Evolutionary conservation across 202 grass and related monocot genomes (phyloP).

Genomic region (Alloteropsis angusta): DNA sequence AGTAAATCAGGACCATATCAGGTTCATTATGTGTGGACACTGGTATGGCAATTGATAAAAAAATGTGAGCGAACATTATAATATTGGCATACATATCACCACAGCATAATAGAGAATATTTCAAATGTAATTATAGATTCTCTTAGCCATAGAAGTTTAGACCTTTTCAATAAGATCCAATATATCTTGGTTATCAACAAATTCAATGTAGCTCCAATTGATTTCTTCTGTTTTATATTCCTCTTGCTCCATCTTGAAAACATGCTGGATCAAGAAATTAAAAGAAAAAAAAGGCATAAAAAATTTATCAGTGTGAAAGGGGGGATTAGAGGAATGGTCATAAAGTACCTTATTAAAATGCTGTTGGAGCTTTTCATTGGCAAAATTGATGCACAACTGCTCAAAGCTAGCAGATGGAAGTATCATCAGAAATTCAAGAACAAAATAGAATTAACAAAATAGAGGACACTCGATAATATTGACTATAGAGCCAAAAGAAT

Average conservation of each 20-base stretch:
- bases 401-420: constrained; percentile 64
- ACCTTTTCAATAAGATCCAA: constrained; percentile 93
- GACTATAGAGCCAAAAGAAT: not conserved
- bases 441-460: not conserved
- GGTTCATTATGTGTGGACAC: not conserved
- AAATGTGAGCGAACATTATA: not conserved
- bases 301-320: not conserved
- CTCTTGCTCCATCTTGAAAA: constrained; percentile 92
- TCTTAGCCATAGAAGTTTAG: not conserved
- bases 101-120: not conserved
- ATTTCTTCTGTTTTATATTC: constrained; percentile 82
- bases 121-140: not conserved
- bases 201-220: constrained; percentile 86
- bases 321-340: not conserved
- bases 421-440: constrained; percentile 16
- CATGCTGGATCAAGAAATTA: constrained; percentile 53
- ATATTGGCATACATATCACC: not conserved
- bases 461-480: not conserved
- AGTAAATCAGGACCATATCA: not conserved
- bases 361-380: constrained; percentile 88
- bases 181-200: constrained; percentile 86
- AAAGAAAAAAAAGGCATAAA: constrained; percentile 27
- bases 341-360: constrained; percentile 78
- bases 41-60: not conserved
- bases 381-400: constrained; percentile 87